Conservation (phyloP, 192 early-diverging fungal genomes). For the Umbelopsis sp. region DNA sequence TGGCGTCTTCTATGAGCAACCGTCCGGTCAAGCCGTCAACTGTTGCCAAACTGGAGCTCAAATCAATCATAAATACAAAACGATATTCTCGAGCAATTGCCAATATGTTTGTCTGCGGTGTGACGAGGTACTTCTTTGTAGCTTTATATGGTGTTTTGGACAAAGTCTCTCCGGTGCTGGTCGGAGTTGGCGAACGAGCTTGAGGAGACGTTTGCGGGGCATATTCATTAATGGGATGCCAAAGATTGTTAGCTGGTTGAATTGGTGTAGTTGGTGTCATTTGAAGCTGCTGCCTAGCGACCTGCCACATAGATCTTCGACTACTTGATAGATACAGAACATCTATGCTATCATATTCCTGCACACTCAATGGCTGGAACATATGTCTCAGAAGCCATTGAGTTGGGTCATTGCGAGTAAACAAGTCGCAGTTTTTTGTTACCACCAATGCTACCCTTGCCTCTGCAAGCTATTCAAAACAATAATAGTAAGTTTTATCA, state of each 20-base stretch:
- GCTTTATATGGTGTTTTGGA: neutral
- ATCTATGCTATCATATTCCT: constrained; percentile 20
- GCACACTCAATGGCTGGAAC: constrained; percentile 29
- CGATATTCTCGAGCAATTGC: constrained; percentile 58
- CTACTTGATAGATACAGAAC: neutral
- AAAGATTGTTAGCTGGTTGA: neutral
- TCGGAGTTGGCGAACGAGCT: constrained; percentile 8
- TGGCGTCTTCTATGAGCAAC: constrained; percentile 52
- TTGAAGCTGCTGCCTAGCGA: neutral
- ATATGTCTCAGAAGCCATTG: constrained; percentile 42
- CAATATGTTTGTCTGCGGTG: constrained; percentile 67
- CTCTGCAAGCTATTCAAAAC: neutral
- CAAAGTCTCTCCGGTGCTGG: neutral
- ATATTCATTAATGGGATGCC: neutral
- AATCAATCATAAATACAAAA: constrained; percentile 70
- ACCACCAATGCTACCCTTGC: neutral
- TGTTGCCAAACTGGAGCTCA: constrained; percentile 67
- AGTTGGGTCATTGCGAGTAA: constrained; percentile 32
- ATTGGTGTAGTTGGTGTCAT: neutral
- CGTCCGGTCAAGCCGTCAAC: constrained; percentile 42
- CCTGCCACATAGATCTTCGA: neutral
- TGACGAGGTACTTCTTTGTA: constrained; percentile 45
- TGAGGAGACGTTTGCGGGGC: constrained; percentile 19
- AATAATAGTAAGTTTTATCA: neutral
- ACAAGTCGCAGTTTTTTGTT: constrained; percentile 15